Base-by-base conservation (phyloP, 495 filamentous ascomycete genomes). In the Hypoxylon rickii region DNA sequence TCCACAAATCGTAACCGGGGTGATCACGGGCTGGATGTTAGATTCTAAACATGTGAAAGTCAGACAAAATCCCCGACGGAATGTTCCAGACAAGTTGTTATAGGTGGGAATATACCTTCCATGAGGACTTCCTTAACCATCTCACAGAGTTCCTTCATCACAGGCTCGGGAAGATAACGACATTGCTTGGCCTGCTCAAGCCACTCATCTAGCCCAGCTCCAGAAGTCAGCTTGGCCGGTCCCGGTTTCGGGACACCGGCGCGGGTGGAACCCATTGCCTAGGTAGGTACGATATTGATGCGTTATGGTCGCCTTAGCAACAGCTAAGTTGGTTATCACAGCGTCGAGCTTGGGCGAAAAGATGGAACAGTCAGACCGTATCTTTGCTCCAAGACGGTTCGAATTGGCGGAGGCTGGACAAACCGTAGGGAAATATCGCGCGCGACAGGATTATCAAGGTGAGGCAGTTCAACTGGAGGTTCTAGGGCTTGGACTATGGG, bases 61-160 rank as follows among this genome's bases (percentile, higher is more conserved):
- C 41, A 45, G 40, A 33, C 44, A 2, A 44, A 32, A 13, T 1
- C 19, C 39, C 13, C 5, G 21, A 1, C 12, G 20, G 12, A n/a
- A n/a, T n/a, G n/a, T n/a, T n/a, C n/a, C n/a, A n/a, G n/a, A n/a
- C n/a, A n/a, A n/a, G n/a, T 6, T 34, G 15, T 18, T 26, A 22
- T 51, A 21, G 18, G 12, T 29, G 10, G n/a, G 18, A 37, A 55
- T 79, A 64, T 69, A 91, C 89, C 89, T 79, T 98, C 95, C 93
- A 98, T 97, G 64, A 97, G 79, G 54, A 86, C 92, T 73, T 97
- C 95, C 78, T 98, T 98, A 54, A 96, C 93, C 55, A 96, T 95
- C 77, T 98, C 94, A 73, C 94, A 98, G 13, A 98, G 81, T 70
- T 95, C 88, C 77, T 98, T 98, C 94, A 98, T 98, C 64, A 92